Conservation (phyloP, 2,329 filamentous ascomycete genomes). For the Penicillium polonicum region DNA sequence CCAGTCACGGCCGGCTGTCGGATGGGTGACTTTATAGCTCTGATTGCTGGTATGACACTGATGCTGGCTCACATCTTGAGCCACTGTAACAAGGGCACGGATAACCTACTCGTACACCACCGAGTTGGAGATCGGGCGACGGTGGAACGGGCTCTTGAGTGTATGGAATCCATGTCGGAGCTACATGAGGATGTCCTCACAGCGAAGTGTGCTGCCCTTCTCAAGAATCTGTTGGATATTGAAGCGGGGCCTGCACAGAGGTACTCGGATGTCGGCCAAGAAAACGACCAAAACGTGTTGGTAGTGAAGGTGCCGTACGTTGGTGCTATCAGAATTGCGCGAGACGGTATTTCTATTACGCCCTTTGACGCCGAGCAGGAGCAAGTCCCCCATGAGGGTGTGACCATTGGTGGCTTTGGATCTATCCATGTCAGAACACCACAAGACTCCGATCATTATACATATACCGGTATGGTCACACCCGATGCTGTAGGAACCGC, state of each 20-base stretch:
- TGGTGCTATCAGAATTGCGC: background rate
- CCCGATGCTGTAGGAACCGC: background rate
- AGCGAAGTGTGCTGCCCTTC: conserved; percentile 30
- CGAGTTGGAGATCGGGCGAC: conserved; percentile 40
- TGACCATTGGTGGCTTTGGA: background rate
- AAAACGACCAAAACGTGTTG: background rate
- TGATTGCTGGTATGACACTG: conserved; percentile 41
- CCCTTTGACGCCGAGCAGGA: background rate
- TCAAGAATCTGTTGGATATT: conserved; percentile 35
- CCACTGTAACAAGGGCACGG: conserved; percentile 19
- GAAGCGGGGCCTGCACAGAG: conserved; percentile 20
- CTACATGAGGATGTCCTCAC: conserved; percentile 33
- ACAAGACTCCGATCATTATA: background rate
- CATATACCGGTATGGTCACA: background rate
- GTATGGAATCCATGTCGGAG: conserved; percentile 31
- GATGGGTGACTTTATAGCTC: conserved; percentile 40
- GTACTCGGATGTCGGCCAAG: conserved; percentile 14
- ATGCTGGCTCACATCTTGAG: conserved; percentile 40
- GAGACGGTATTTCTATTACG: background rate
- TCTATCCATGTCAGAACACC: background rate
- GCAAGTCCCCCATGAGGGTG: background rate
- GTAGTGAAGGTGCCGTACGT: background rate
- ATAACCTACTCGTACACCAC: conserved; percentile 39
- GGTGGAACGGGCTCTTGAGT: conserved; percentile 37
- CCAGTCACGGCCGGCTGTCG: conserved; percentile 34